A percentile compares a stretch with the other conserved stretches of the same genome.
phyloP scores from a whole-genome alignment of 192 early-diverging fungal species.

The Entomortierella parvispora region DNA sequence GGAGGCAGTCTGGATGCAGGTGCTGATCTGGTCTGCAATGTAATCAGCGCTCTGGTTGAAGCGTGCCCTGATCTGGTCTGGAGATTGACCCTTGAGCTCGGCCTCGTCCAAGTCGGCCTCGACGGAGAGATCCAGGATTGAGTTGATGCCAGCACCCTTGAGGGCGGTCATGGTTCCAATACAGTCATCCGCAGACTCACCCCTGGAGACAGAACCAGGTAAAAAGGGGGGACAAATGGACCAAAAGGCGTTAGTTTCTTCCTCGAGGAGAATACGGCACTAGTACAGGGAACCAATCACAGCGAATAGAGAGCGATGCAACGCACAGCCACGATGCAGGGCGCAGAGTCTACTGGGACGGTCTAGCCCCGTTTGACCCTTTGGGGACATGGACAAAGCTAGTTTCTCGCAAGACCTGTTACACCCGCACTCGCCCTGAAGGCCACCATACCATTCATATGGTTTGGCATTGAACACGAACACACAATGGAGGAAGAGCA shows the following conservation, averaged over 20 bases:
- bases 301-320: too few relatives aligned
- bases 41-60: constrained; percentile 74
- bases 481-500: too few relatives aligned
- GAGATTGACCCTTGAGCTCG: constrained; percentile 42
- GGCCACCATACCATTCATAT: too few relatives aligned
- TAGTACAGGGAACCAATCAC: too few relatives aligned
- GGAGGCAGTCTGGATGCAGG: constrained; percentile 78
- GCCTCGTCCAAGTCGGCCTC: constrained; percentile 82
- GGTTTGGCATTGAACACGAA: too few relatives aligned
- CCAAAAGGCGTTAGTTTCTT: background rate
- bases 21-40: constrained; percentile 72
- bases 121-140: constrained; percentile 87
- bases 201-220: constrained; percentile 64
- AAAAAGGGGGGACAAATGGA: constrained; percentile 1
- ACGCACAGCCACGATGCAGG: too few relatives aligned
- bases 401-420: too few relatives aligned
- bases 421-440: too few relatives aligned
- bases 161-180: constrained; percentile 82
- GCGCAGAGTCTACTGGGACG: too few relatives aligned
- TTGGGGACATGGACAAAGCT: too few relatives aligned
- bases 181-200: constrained; percentile 87
- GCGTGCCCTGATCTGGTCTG: constrained; percentile 51
- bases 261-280: background rate
- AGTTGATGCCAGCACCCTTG: constrained; percentile 72
- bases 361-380: too few relatives aligned